Conservation (phyloP, 129 eudicot species). For the Centrapalus pauciflorus region DNA sequence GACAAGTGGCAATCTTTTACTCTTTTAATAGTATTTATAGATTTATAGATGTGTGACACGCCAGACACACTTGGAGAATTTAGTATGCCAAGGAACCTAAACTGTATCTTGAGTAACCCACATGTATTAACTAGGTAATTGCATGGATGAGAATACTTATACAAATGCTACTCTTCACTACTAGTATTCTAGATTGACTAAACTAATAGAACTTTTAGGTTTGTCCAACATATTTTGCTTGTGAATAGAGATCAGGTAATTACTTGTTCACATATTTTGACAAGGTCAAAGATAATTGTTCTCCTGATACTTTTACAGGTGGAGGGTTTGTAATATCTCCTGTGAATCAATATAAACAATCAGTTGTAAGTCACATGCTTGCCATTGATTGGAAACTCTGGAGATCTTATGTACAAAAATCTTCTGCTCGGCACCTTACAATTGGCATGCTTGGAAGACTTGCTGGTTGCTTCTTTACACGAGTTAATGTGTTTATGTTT, state of each 20-base stretch:
- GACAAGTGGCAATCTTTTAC: too few species aligned
- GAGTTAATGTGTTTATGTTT: neutral
- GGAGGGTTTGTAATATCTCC: constrained; percentile 73
- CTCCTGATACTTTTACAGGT: constrained; percentile 36
- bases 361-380: constrained; percentile 70
- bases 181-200: neutral
- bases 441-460: constrained; percentile 55
- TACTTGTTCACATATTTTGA: neutral
- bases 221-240: neutral
- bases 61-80: too few species aligned
- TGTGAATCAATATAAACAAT: constrained; percentile 46
- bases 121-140: too few species aligned
- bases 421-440: constrained; percentile 46
- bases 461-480: constrained; percentile 40
- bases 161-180: neutral
- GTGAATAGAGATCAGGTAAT: neutral
- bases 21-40: too few species aligned
- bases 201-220: neutral
- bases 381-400: constrained; percentile 71
- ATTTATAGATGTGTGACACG: too few species aligned
- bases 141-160: neutral
- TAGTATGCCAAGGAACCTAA: too few species aligned
- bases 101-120: too few species aligned
- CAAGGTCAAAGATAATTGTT: neutral
- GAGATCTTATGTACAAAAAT: constrained; percentile 43